Percentiles rank a stretch among this genome's conserved stretches.
phyloP scores from a whole-genome alignment of 1,139 yeast genomes.

The Starmera stellimalicola region DNA sequence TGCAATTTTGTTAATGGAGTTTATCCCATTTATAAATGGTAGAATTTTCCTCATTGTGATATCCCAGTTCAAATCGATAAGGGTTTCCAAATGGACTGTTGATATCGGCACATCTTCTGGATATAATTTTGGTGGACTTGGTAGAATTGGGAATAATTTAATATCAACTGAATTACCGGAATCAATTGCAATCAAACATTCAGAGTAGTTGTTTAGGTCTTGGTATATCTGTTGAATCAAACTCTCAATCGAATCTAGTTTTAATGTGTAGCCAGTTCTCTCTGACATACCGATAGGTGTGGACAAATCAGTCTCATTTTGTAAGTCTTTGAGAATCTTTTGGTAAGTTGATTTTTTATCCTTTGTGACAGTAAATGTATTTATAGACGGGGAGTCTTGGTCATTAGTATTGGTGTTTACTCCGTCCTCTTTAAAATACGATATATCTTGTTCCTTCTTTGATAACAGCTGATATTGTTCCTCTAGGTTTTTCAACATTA shows the following conservation, averaged over 20 bases:
- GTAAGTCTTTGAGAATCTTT: slow-evolving; percentile 19
- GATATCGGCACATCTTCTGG: slow-evolving; percentile 83
- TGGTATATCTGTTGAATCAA: slow-evolving; percentile 83
- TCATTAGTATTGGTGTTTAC: not conserved
- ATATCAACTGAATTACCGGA: slow-evolving; percentile 86
- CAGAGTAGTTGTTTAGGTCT: slow-evolving; percentile 90
- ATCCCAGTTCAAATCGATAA: slow-evolving; percentile 92
- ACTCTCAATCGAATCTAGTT: slow-evolving; percentile 60
- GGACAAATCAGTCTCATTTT: slow-evolving; percentile 14
- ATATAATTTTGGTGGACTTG: slow-evolving; percentile 57
- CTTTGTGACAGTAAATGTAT: not conserved
- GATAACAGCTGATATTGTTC: slow-evolving; percentile 80
- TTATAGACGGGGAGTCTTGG: slow-evolving; percentile 4
- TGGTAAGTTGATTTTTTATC: slow-evolving; percentile 11
- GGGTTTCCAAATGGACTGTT: slow-evolving; percentile 57
- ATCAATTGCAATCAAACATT: slow-evolving; percentile 90
- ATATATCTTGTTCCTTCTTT: slow-evolving; percentile 28
- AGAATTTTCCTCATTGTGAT: slow-evolving; percentile 87
- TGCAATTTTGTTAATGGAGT: slow-evolving; percentile 71
- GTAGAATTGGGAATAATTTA: slow-evolving; percentile 77
- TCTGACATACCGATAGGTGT: slow-evolving; percentile 17
- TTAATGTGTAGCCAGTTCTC: slow-evolving; percentile 24
- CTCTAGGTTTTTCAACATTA: slow-evolving; percentile 83
- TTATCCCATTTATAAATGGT: slow-evolving; percentile 82
- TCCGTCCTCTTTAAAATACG: slow-evolving; percentile 20